Evolutionary conservation across 495 filamentous ascomycete species (phyloP).

Genomic region (Collariella sp.): DNA sequence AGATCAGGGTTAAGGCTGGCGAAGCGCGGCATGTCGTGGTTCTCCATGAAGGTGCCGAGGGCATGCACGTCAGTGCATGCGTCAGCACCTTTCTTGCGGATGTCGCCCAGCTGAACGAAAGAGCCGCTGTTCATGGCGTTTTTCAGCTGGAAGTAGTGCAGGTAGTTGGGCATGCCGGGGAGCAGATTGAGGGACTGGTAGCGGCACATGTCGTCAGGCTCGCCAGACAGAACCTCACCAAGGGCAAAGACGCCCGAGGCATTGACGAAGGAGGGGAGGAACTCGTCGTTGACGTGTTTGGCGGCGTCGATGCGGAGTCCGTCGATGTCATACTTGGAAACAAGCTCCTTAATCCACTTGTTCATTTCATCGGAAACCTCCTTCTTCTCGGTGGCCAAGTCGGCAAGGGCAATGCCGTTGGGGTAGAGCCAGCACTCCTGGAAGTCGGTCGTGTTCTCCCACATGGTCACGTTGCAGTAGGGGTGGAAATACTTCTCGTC

Average conservation of each 20-base stretch:
- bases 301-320: conserved; percentile 71
- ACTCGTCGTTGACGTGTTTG: conserved; percentile 61
- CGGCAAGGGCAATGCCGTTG: conserved; percentile 50
- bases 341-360: conserved; percentile 56
- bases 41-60: conserved; percentile 63
- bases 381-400: conserved; percentile 55
- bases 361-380: conserved; percentile 49
- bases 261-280: conserved; percentile 53
- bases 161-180: conserved; percentile 57
- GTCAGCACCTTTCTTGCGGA: conserved; percentile 15
- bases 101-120: conserved; percentile 10
- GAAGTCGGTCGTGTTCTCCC: conserved; percentile 41
- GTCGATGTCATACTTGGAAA: conserved; percentile 67
- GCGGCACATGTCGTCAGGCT: conserved; percentile 22
- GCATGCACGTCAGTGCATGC: conserved; percentile 25
- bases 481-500: conserved; percentile 56
- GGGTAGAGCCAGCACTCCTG: conserved; percentile 57
- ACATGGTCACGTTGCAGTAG: conserved; percentile 57
- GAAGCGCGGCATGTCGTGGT: conserved; percentile 70
- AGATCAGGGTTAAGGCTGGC: conserved; percentile 47
- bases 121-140: conserved; percentile 21
- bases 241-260: conserved; percentile 65
- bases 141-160: conserved; percentile 62
- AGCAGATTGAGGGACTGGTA: conserved; percentile 38
- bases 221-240: conserved; percentile 49